These are phyloP conservation scores for Pseudopyrenochaeta lycopersici DNA, from an alignment of 2,329 filamentous ascomycete species.

Conservation along the genomic window DNA sequence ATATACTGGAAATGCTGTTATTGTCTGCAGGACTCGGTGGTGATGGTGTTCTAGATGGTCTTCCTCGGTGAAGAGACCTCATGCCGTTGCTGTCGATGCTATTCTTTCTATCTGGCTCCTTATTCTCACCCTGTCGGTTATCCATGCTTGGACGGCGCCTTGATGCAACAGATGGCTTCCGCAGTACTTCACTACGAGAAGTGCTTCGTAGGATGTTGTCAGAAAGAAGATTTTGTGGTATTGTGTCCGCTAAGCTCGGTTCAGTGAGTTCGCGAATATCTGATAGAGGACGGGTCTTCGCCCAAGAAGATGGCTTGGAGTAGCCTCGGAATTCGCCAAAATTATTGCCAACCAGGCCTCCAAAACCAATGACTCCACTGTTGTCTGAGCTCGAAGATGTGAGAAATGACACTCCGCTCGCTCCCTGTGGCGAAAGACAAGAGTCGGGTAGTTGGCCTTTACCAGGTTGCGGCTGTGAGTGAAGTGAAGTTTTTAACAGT, in stretches of 20 bases:
- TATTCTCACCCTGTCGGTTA: conserved; percentile 35
- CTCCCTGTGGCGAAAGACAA: conserved; percentile 26
- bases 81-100: conserved; percentile 38
- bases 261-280: conserved; percentile 62
- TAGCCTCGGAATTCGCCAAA: conserved; percentile 35
- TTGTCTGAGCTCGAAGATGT: conserved; percentile 17
- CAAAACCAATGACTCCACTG: conserved; percentile 17
- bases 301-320: conserved; percentile 39
- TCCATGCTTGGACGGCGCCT: conserved; percentile 43
- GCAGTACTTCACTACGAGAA: conserved; percentile 40
- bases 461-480: conserved; percentile 32
- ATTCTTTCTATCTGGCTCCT: conserved; percentile 37
- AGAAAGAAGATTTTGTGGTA: conserved; percentile 38
- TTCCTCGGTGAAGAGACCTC: conserved; percentile 36
- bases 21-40: conserved; percentile 44
- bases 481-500: conserved; percentile 48
- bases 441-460: conserved; percentile 25
- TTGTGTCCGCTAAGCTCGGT: conserved; percentile 54
- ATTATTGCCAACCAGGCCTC: conserved; percentile 38
- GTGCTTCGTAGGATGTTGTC: conserved; percentile 30
- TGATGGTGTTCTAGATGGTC: conserved; percentile 42
- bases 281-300: conserved; percentile 55
- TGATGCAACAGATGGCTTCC: conserved; percentile 43
- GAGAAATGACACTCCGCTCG: conserved; percentile 16
- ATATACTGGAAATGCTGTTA: conserved; percentile 54